These are phyloP conservation scores for Ceratobasidium sp. DNA, from an alignment of 1,284 basidiomycete genomes.

Conservation along the genomic window DNA sequence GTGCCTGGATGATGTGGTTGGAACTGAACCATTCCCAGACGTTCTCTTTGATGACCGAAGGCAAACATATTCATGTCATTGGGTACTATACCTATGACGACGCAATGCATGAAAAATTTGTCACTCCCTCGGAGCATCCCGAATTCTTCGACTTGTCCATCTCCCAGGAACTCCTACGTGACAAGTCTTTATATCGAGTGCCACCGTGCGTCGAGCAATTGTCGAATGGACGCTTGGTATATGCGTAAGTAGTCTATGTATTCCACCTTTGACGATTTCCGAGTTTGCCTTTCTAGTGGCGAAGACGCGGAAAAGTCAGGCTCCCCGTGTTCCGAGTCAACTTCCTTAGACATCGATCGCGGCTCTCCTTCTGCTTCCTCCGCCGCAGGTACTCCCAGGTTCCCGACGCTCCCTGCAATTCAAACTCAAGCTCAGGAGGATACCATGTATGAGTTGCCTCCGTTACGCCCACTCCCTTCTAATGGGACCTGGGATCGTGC, in stretches of 20 bases:
- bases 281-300: constrained; percentile 7
- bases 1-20: neutral
- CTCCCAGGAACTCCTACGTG: constrained; percentile 5
- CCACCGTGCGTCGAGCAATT: constrained; percentile 21
- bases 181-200: constrained; percentile 19
- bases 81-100: constrained; percentile 35
- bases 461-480: constrained; percentile 8
- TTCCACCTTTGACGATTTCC: neutral
- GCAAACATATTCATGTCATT: constrained; percentile 34
- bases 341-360: constrained; percentile 2
- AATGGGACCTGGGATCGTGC: neutral
- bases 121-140: constrained; percentile 26
- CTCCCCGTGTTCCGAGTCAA: neutral
- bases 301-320: constrained; percentile 3
- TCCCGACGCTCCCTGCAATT: neutral
- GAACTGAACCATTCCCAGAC: neutral
- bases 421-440: neutral
- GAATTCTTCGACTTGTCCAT: constrained; percentile 10
- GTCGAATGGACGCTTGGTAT: constrained; percentile 8
- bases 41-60: constrained; percentile 23
- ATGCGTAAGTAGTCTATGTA: constrained; percentile 16
- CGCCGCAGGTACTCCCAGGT: neutral
- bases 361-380: neutral
- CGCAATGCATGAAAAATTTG: constrained; percentile 28
- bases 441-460: constrained; percentile 7